Evolutionary conservation across 331 rosid genomes (phyloP), one percentile per base, ranked within the genome.

Genomic region (Quercus lobata): DNA sequence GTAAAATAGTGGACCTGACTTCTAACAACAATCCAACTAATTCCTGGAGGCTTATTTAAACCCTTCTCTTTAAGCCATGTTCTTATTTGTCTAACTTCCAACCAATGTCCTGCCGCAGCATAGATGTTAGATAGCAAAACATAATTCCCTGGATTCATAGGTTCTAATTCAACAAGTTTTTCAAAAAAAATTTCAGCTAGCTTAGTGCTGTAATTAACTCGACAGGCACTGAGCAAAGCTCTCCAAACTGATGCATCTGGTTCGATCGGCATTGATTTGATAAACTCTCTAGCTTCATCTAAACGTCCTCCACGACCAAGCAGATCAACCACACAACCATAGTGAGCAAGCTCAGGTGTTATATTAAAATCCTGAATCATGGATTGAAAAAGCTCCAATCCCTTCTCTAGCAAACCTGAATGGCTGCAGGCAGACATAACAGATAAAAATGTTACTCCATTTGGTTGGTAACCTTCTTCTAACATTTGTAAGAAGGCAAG

Each of bases 391-490:
- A 85, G 79, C 79, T 73, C 74, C 81, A 88, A 73, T 54, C 89
- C 89, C 18, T 69, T 49, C 68, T 83, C 84, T 18, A 82, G 63
- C 66, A 80, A 62, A 57, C 89, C 89, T 17, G 84, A 85, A 74
- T 88, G 89, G 77, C 91, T 85, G 79, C 91, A 85, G 55, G 87
- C 87, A 75, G 91, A 88, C 29, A 85, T 79, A 79, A 83, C 75
- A 68, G 91, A 84, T 5, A 76, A 58, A 46, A 85, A 88, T 22
- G 89, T 80, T 32, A 57, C 71, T 32, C 79, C 76, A 49, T 81
- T 76, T 76, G 91, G 87, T 68, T 41, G 73, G 66, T 83, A 69
- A 72, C 87, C 87, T 10, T 83, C 84, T 62, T 72, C 82, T 76
- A 85, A 29, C 89, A 85, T 82, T 52, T 35, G n/a, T 7, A 71